Evolutionary conservation across 2,329 filamentous ascomycete species (phyloP).

Genomic region (Nannizziopsis arthrosporioides): DNA sequence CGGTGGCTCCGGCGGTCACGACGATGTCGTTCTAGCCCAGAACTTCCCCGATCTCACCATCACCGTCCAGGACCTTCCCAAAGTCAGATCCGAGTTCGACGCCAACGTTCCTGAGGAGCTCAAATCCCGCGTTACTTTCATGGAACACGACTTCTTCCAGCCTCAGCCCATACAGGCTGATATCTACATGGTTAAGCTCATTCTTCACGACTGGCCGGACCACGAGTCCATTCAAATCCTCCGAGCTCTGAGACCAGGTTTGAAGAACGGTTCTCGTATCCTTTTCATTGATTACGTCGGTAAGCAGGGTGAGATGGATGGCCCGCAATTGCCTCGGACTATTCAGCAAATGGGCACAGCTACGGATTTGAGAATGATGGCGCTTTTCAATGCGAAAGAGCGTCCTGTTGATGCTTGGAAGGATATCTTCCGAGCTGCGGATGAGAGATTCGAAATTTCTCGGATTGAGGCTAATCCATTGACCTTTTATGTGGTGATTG

Average conservation of each 20-base stretch:
- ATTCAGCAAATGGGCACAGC: slow-evolving; percentile 21
- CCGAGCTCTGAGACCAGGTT: slow-evolving; percentile 42
- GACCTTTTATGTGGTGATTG: slow-evolving; percentile 13
- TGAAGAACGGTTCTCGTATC: slow-evolving; percentile 43
- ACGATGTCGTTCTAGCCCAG: slow-evolving; percentile 6
- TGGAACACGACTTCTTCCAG: slow-evolving; percentile 48
- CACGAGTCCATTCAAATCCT: slow-evolving; percentile 41
- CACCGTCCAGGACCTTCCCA: slow-evolving; percentile 15
- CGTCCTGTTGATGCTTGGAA: slow-evolving; percentile 38
- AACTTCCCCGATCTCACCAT: slow-evolving; percentile 19
- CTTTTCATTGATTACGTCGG: slow-evolving; percentile 30
- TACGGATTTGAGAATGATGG: slow-evolving; percentile 43
- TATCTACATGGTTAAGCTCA: slow-evolving; percentile 49
- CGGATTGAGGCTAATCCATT: slow-evolving; percentile 10
- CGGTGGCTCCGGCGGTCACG: slow-evolving; percentile 14
- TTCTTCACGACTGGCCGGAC: slow-evolving; percentile 52
- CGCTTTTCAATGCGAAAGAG: slow-evolving; percentile 41
- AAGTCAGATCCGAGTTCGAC: slow-evolving; percentile 9
- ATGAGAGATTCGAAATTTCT: slow-evolving; percentile 31
- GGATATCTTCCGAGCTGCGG: slow-evolving; percentile 36
- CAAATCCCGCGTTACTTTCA: slow-evolving; percentile 24
- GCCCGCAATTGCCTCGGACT: slow-evolving; percentile 18
- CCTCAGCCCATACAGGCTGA: slow-evolving; percentile 46
- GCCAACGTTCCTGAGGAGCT: slow-evolving; percentile 8
- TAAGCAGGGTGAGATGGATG: slow-evolving; percentile 13